phyloP scores from a whole-genome alignment of 768 basidiomycete genomes.

The Russula compacta region DNA sequence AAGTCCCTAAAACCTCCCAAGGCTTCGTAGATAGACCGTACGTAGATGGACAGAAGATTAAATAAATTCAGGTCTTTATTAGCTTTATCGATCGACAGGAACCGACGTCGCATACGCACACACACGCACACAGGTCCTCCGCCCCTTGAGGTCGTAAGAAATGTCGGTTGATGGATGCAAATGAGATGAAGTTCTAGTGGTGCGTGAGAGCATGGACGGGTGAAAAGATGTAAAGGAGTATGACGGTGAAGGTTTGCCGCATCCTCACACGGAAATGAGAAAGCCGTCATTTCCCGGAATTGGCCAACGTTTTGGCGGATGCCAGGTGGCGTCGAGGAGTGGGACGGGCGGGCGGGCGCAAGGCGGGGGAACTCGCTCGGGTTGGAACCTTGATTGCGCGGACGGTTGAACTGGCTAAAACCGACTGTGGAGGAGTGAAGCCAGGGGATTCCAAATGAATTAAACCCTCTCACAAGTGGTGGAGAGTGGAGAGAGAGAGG shows the following conservation, averaged over 20 bases:
- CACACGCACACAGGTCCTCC: neutral
- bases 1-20: neutral
- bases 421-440: too few species aligned
- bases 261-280: neutral
- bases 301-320: neutral
- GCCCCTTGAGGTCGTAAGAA: neutral
- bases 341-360: too few species aligned
- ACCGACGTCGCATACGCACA: neutral
- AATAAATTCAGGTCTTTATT: neutral
- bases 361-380: too few species aligned
- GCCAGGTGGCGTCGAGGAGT: too few species aligned
- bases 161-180: neutral
- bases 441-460: too few species aligned
- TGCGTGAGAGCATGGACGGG: too few species aligned
- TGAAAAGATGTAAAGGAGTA: too few species aligned
- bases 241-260: neutral
- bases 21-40: slow-evolving; percentile 6
- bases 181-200: neutral
- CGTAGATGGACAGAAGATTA: slow-evolving; percentile 5
- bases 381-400: too few species aligned
- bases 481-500: too few species aligned
- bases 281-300: neutral
- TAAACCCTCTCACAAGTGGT: too few species aligned
- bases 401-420: too few species aligned
- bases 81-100: neutral